Conservation (phyloP, 371 early-diverging fungal genomes). For the Rhizopus stolonifer region DNA sequence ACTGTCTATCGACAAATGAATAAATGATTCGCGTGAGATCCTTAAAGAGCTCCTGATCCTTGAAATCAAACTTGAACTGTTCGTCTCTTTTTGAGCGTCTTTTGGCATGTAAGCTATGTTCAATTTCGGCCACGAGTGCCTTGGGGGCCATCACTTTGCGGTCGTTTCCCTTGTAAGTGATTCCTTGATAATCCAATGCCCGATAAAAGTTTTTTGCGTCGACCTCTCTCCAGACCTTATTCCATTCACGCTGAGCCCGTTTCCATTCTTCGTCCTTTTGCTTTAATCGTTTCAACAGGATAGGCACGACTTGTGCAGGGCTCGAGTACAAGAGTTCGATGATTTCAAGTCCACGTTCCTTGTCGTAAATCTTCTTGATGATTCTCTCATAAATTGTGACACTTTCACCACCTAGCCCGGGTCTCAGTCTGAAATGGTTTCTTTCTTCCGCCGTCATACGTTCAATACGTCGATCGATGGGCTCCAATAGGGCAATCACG, state of each 20-base stretch:
- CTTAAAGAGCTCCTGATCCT: constrained; percentile 60
- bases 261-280: constrained; percentile 97
- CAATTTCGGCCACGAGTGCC: constrained; percentile 81
- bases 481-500: constrained; percentile 86
- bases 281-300: constrained; percentile 91
- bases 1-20: constrained; percentile 50
- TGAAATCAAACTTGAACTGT: constrained; percentile 65
- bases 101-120: constrained; percentile 53
- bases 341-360: constrained; percentile 80
- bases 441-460: constrained; percentile 79
- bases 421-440: constrained; percentile 63
- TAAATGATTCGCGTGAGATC: constrained; percentile 67
- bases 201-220: constrained; percentile 95
- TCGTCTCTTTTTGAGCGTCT: constrained; percentile 44
- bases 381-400: constrained; percentile 81
- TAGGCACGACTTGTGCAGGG: constrained; percentile 91
- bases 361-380: constrained; percentile 88
- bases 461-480: constrained; percentile 71
- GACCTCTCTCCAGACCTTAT: constrained; percentile 95
- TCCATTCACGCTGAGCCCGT: constrained; percentile 71
- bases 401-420: constrained; percentile 78
- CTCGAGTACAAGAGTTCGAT: constrained; percentile 88
- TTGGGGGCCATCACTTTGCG: constrained; percentile 79
- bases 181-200: constrained; percentile 94
- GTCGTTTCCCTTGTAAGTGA: constrained; percentile 88